Conservation (phyloP, 805 yeast species). For the Millerozyma acaciae region DNA sequence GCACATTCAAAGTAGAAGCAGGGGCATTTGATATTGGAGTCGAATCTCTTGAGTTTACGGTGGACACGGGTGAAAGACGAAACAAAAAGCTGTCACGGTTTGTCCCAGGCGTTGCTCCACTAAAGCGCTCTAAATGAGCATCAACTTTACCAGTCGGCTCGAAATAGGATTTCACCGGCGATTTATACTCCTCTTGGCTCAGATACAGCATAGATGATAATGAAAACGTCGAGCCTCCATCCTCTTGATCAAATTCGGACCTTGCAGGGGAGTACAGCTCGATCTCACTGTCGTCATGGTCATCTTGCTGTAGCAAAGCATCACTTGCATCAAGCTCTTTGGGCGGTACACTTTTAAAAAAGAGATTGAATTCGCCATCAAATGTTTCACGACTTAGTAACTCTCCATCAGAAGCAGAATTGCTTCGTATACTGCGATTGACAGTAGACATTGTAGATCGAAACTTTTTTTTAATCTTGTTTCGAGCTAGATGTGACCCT, state of each 20-base stretch:
- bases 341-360: neutral
- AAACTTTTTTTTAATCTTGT: conserved; percentile 10
- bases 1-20: too few relatives aligned
- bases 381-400: neutral
- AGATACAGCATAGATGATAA: too few relatives aligned
- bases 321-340: conserved; percentile 1
- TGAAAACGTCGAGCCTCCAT: too few relatives aligned
- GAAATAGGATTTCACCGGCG: conserved; percentile 2
- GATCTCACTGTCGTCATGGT: neutral
- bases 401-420: conserved; percentile 1
- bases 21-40: neutral
- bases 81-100: too few relatives aligned
- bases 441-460: conserved; percentile 6
- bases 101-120: too few relatives aligned
- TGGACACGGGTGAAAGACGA: too few relatives aligned
- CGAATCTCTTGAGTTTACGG: neutral
- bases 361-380: conserved; percentile 6
- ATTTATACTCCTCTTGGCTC: too few relatives aligned
- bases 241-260: too few relatives aligned
- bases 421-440: conserved; percentile 7
- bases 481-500: conserved; percentile 10
- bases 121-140: too few relatives aligned
- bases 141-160: too few relatives aligned
- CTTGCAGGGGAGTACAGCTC: too few relatives aligned
- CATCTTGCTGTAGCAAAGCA: conserved; percentile 1